Evolutionary conservation across 2,329 filamentous ascomycete genomes (phyloP).

Genomic region (Diaporthe batatas): DNA sequence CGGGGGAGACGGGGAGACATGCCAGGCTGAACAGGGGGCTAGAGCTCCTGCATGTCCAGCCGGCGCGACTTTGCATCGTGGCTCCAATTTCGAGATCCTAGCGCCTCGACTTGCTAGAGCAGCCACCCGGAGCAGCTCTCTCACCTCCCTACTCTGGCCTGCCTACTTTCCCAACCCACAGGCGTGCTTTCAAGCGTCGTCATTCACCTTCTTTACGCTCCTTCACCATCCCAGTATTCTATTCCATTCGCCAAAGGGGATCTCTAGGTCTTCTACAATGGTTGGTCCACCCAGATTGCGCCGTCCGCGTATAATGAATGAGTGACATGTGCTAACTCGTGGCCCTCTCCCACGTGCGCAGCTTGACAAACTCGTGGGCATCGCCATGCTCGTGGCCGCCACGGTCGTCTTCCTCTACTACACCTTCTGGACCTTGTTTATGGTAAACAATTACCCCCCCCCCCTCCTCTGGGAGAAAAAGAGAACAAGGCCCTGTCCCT

Average conservation of each 20-base stretch:
- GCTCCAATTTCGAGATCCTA: conserved; percentile 37
- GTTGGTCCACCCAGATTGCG: conserved; percentile 41
- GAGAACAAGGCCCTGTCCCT: background rate
- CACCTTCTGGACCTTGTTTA: conserved; percentile 96
- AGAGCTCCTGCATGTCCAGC: conserved; percentile 30
- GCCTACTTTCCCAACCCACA: conserved; percentile 4
- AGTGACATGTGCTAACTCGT: conserved; percentile 25
- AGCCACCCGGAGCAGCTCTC: background rate
- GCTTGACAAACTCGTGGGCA: conserved; percentile 87
- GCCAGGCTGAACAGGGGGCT: conserved; percentile 32
- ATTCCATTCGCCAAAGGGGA: background rate
- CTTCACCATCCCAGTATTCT: conserved; percentile 33
- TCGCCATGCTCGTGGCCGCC: conserved; percentile 77
- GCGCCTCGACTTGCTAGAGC: conserved; percentile 23
- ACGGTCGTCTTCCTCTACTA: conserved; percentile 84
- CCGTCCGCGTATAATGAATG: background rate
- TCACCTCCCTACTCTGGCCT: conserved; percentile 13
- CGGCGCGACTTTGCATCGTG: conserved; percentile 39
- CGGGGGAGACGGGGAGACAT: background rate
- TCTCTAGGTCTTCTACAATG: conserved; percentile 48
- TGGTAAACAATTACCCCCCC: conserved; percentile 71
- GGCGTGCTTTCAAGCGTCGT: conserved; percentile 30
- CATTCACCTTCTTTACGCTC: conserved; percentile 38
- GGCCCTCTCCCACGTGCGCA: conserved; percentile 54
- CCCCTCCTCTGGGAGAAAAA: background rate